A percentile compares a stretch with the other conserved stretches of the same genome.
These are phyloP conservation scores for Meyerozyma carpophila DNA, from an alignment of 1,139 yeast genomes.

Conservation along the genomic window DNA sequence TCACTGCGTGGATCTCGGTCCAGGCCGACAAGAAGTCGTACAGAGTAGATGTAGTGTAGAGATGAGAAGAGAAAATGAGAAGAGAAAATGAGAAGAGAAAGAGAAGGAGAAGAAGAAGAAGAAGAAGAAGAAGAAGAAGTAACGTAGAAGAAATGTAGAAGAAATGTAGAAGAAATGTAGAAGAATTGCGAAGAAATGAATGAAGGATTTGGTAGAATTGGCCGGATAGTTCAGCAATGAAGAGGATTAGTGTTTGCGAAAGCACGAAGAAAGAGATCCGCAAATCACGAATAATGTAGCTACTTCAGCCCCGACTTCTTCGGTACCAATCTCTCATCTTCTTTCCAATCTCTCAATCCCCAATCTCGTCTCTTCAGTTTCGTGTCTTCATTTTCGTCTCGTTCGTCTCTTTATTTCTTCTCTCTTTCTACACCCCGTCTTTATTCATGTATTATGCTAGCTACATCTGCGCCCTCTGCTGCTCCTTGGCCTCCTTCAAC, in stretches of 20 bases:
- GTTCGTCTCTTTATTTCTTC: too few species aligned
- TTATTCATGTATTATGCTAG: background rate
- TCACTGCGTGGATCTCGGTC: background rate
- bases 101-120: too few species aligned
- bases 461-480: slow-evolving; percentile 10
- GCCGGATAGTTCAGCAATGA: too few species aligned
- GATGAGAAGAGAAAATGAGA: background rate
- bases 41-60: background rate
- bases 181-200: background rate
- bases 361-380: too few species aligned
- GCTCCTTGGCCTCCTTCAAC: slow-evolving; percentile 52
- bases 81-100: too few species aligned
- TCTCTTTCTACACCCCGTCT: background rate
- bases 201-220: background rate
- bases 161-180: background rate
- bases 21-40: background rate
- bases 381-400: too few species aligned
- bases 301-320: too few species aligned
- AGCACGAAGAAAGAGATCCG: too few species aligned
- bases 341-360: too few species aligned
- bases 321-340: too few species aligned
- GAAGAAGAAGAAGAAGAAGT: background rate
- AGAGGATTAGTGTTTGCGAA: too few species aligned
- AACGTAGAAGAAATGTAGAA: background rate
- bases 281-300: too few species aligned